Evolutionary conservation across 192 early-diverging fungal species (phyloP), one percentile per base, ranked within the genome.

Genomic region (Phycomyces blakesleeanus): DNA sequence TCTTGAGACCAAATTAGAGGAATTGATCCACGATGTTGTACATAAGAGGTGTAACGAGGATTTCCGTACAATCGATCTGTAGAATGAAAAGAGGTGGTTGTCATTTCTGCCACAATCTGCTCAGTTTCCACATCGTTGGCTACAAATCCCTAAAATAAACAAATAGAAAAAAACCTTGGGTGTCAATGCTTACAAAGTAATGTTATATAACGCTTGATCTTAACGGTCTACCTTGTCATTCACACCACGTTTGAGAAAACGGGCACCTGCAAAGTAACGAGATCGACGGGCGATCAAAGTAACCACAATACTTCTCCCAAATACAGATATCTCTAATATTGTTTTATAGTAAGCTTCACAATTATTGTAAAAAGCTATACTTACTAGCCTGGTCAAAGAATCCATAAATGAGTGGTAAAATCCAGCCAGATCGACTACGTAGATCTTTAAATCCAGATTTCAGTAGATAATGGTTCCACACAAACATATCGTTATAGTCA

Each of bases 41-140:
- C 85, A 82, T 94, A 98, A 0, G 95, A 91, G 0, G 94, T 95
- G 69, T 93, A 96, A 14, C 78, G 63, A 3, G 93, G 91, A 64
- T 85, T 90, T 29, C 74, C 79, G 27, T 67, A 72, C 52, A 83
- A 34, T 61, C 75, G 39, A 44, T 78, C 76, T 0, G 88, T 87
- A 18, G 74, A 71, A 63, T 88, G 83, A 54, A 98, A 95, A 10
- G 91, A 93, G 0, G 95, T 97, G 6, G 92, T 87, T 20, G 87
- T 86, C 78, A 93, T 89, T 57, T 96, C 94, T 22, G 88, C 78
- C 0, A 98, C 95, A 64, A 99, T 98, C 73, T 99, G 97, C 74
- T 99, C 97, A 1, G 94, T 94, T 76, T 99, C 97, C 1, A 99
- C 95, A 61, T 99, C 97, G 71, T 99, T 99, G 10, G 97, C 97